A percentile compares a stretch with the other conserved stretches of the same genome.
phyloP scores from a whole-genome alignment of 2,329 filamentous ascomycete species.

The Fusarium redolens region DNA sequence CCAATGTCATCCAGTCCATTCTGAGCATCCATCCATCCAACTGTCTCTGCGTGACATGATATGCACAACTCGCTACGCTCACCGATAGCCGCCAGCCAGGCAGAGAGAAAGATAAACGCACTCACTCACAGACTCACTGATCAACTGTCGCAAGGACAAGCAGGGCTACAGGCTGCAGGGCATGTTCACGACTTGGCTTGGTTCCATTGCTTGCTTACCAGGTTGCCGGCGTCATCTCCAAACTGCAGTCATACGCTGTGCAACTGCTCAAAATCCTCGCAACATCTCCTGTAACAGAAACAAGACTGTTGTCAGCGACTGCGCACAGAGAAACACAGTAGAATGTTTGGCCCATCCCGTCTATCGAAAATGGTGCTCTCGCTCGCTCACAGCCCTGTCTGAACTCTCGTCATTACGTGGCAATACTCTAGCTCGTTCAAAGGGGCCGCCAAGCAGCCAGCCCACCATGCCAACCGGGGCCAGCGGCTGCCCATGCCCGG shows the following conservation, averaged over 20 bases:
- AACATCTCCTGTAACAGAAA: slow-evolving; percentile 13
- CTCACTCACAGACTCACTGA: not conserved
- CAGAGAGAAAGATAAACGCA: slow-evolving; percentile 25
- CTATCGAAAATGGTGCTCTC: slow-evolving; percentile 3
- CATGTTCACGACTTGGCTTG: slow-evolving; percentile 6
- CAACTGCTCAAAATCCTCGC: slow-evolving; percentile 27
- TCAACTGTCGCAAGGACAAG: slow-evolving; percentile 1
- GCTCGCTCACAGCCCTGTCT: slow-evolving; percentile 31
- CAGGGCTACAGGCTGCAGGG: slow-evolving; percentile 1
- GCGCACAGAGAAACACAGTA: slow-evolving; percentile 7
- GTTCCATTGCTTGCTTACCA: slow-evolving; percentile 19
- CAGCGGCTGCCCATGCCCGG: slow-evolving; percentile 37
- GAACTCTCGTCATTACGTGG: slow-evolving; percentile 44
- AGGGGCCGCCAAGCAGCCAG: slow-evolving; percentile 44
- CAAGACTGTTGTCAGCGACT: slow-evolving; percentile 9
- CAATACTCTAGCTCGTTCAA: slow-evolving; percentile 44
- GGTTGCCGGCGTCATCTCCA: slow-evolving; percentile 41
- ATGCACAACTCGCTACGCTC: slow-evolving; percentile 39
- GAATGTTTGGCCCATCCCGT: slow-evolving; percentile 17
- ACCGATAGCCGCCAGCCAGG: slow-evolving; percentile 35
- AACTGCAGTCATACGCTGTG: slow-evolving; percentile 23
- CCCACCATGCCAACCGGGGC: slow-evolving; percentile 33
- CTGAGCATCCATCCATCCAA: slow-evolving; percentile 27
- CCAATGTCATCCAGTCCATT: slow-evolving; percentile 29
- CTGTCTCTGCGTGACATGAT: slow-evolving; percentile 43